Evolutionary conservation across 129 eudicot species (phyloP).

Genomic region (Saposhnikovia divaricata): DNA sequence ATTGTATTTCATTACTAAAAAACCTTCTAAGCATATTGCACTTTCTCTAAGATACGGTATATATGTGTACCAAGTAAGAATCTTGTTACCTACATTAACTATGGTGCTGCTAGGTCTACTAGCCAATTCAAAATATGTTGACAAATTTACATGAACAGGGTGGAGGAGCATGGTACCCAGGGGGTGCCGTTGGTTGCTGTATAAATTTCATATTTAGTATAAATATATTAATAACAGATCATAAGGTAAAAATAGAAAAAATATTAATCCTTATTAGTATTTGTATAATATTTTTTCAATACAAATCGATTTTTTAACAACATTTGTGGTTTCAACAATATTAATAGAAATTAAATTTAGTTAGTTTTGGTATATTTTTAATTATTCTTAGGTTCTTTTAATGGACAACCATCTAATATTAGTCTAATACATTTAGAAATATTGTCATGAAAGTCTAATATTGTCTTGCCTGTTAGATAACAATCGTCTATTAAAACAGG

Average conservation of each 20-base stretch:
- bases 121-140: too few species aligned
- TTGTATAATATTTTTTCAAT: too few species aligned
- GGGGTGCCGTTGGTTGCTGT: neutral
- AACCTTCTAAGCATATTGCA: neutral
- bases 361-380: too few species aligned
- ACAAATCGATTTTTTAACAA: too few species aligned
- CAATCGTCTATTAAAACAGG: constrained; percentile 22
- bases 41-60: neutral
- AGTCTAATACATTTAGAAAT: too few species aligned
- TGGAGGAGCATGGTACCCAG: neutral
- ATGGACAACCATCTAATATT: too few species aligned
- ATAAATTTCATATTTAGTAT: too few species aligned
- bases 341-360: neutral
- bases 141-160: neutral
- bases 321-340: neutral
- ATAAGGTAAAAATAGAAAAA: neutral
- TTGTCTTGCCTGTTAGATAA: constrained; percentile 46
- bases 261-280: neutral
- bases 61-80: neutral
- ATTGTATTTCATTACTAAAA: neutral
- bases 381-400: too few species aligned
- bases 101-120: neutral
- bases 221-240: neutral
- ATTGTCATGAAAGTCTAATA: too few species aligned
- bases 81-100: neutral